Conservation (phyloP, 2,329 filamentous ascomycete genomes). For the Aureobasidium musti region DNA sequence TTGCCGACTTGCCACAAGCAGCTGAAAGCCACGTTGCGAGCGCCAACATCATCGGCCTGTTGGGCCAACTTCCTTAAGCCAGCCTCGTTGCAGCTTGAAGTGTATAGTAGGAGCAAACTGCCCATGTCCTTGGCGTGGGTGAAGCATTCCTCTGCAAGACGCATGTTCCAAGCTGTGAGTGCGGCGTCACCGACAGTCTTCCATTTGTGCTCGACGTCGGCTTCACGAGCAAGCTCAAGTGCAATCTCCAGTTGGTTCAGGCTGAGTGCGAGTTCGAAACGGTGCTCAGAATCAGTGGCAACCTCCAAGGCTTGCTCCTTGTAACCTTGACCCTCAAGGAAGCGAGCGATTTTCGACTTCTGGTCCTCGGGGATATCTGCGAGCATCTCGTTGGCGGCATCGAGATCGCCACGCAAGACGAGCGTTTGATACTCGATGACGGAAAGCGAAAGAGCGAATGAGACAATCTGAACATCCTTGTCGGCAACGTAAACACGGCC, state of each 20-base stretch:
- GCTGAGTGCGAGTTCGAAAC: conserved; percentile 86
- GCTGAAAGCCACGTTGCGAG: conserved; percentile 92
- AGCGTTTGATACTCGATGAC: conserved; percentile 97
- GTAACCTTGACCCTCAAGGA: conserved; percentile 94
- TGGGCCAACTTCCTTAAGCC: conserved; percentile 72
- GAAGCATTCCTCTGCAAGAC: conserved; percentile 90
- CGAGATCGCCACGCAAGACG: conserved; percentile 90
- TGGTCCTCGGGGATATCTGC: conserved; percentile 84
- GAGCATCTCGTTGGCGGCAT: conserved; percentile 83
- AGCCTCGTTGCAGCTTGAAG: conserved; percentile 75
- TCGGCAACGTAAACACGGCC: conserved; percentile 94
- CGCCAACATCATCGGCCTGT: conserved; percentile 73
- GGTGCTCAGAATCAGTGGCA: conserved; percentile 91
- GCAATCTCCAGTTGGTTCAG: conserved; percentile 84
- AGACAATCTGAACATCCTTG: conserved; percentile 91
- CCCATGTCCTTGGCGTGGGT: conserved; percentile 86
- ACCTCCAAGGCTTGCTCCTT: conserved; percentile 95
- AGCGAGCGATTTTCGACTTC: conserved; percentile 96
- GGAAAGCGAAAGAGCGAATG: conserved; percentile 84
- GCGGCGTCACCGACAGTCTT: conserved; percentile 95
- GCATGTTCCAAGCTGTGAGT: conserved; percentile 80
- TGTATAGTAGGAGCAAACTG: conserved; percentile 83
- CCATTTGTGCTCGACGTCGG: conserved; percentile 95
- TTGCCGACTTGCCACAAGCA: conserved; percentile 86
- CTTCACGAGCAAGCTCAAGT: conserved; percentile 76